These are phyloP conservation scores for Ilyonectria robusta DNA, from an alignment of 2,329 filamentous ascomycete species.

Conservation along the genomic window DNA sequence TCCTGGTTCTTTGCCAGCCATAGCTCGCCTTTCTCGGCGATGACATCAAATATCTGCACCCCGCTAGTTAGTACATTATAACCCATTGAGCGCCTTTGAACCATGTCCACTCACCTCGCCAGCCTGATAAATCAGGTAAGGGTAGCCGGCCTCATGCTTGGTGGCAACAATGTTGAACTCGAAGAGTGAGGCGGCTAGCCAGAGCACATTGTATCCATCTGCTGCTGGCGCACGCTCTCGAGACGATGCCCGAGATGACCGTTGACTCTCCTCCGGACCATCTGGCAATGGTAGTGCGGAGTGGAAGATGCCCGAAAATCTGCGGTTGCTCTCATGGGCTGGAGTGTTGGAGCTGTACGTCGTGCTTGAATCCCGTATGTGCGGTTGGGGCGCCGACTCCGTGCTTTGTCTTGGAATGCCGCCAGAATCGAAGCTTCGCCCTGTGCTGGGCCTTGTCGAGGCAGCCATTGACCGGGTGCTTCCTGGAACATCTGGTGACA, in stretches of 20 bases:
- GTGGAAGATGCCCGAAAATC: conserved; percentile 85
- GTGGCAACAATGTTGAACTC: conserved; percentile 97
- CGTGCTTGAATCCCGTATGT: conserved; percentile 68
- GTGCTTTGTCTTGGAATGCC: conserved; percentile 65
- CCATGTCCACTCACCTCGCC: conserved; percentile 77
- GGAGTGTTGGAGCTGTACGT: conserved; percentile 66
- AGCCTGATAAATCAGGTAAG: conserved; percentile 94
- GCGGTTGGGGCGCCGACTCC: conserved; percentile 60
- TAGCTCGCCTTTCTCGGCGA: conserved; percentile 96
- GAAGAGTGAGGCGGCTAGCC: conserved; percentile 93
- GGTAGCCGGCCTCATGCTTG: conserved; percentile 93
- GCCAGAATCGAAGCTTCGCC: conserved; percentile 71
- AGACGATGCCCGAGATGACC: conserved; percentile 72
- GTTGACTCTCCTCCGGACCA: conserved; percentile 66
- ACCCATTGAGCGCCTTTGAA: no score
- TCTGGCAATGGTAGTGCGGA: conserved; percentile 89
- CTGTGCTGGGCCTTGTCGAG: conserved; percentile 69
- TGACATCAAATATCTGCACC: conserved; percentile 84
- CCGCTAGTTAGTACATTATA: conserved; percentile 3
- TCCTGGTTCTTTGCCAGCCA: conserved; percentile 99
- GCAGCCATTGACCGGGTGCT: conserved; percentile 64
- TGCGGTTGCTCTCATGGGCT: conserved; percentile 60
- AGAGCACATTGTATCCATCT: conserved; percentile 81
- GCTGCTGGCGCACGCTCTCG: conserved; percentile 68
- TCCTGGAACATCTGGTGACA: conserved; percentile 66